These are phyloP conservation scores for Arabis alpina DNA, from an alignment of 345 rosid species.

Conservation along the genomic window DNA sequence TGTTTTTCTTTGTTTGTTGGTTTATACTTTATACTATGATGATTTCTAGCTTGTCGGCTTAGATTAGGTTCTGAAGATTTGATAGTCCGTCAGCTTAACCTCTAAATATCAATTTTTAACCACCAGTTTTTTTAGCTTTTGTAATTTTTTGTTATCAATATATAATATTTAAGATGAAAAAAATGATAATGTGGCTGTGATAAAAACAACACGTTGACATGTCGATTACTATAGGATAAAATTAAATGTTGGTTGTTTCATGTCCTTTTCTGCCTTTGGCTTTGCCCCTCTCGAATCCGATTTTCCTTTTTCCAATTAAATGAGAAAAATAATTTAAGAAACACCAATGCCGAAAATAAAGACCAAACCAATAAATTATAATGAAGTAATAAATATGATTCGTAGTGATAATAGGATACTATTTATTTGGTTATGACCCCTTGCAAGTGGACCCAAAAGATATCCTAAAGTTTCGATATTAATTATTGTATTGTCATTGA, in stretches of 20 bases:
- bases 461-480: conserved; percentile 16
- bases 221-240: conserved; percentile 32
- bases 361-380: conserved; percentile 32
- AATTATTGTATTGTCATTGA: neutral
- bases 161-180: neutral
- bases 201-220: conserved; percentile 35
- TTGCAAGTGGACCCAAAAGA: conserved; percentile 34
- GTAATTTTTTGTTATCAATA: too few species aligned
- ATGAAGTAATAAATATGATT: conserved; percentile 29
- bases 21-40: too few species aligned
- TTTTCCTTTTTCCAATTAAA: conserved; percentile 18
- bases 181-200: conserved; percentile 21
- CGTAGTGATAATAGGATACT: conserved; percentile 22
- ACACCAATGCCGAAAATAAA: conserved; percentile 12
- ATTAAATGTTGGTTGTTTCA: conserved; percentile 45
- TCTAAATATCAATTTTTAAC: too few species aligned
- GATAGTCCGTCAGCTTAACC: too few species aligned
- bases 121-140: too few species aligned
- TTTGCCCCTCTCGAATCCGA: conserved; percentile 15
- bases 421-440: conserved; percentile 37
- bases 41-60: too few species aligned
- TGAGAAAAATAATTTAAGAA: conserved; percentile 12
- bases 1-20: too few species aligned
- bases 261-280: conserved; percentile 41
- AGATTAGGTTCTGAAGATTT: too few species aligned